Evolutionary conservation across 441 rosid genomes (phyloP), one percentile per base, ranked within the genome.

Genomic region (Metrosideros polymorpha): DNA sequence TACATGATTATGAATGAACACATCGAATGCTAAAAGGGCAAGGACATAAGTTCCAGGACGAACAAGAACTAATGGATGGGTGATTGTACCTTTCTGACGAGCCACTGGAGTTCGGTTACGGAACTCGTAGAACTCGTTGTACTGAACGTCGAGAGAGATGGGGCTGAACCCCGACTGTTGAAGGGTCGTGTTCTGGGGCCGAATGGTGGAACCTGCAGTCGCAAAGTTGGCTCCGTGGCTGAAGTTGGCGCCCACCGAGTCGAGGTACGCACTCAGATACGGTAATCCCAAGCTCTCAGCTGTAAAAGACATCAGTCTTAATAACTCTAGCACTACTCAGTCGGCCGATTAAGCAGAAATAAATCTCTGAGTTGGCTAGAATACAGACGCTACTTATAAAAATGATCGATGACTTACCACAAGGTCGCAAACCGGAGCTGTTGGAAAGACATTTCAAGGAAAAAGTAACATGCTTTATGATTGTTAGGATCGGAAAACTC

Each of bases 141-240:
- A 42, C 83, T 87, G 88, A 56, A 84, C 86, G 42, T 87, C 86
- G 18, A 87, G 88, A 17, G 84, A 84, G 42, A 87, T 79, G 32
- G 86, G 88, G 79, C 88, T 87, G 76, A 82, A 87, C 9, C 88
- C 88, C 22, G 79, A 84, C 82, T 86, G 87, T 19, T 47, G 53
- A 61, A 86, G 59, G 32, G 87, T 86, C 54, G 79, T 87, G 88
- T 87, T 84, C 83, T 75, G 86, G 27, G 86, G 83, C 17, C 85
- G 27, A 50, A 87, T 47, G 30, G 88, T 84, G 77, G 88, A 87
- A 19, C 86, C 88, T 19, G 84, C 88, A 9, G 86, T 87, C 24
- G 86, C 88, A 45, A 87, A 87, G 71, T 87, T 87, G 47, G 75
- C 86, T 13, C 88, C 88, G 17, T 87, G 88, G 57, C 86, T 76